Percentiles rank a stretch among this genome's conserved stretches.
Evolutionary conservation across 768 basidiomycete species (phyloP).

Genomic region (Tylopilus rubrobrunneus): DNA sequence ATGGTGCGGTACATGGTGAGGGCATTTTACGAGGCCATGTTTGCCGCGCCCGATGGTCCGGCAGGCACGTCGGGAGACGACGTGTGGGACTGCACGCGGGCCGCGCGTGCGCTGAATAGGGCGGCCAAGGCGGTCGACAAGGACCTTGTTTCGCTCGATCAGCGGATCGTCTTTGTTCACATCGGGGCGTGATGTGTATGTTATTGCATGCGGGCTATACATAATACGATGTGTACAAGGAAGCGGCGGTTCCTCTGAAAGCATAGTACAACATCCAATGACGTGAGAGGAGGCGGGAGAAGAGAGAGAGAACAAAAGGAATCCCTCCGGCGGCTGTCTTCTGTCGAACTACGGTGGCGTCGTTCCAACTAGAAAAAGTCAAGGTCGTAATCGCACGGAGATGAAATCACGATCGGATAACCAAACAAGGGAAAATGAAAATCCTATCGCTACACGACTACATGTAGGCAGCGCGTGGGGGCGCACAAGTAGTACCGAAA

Average conservation of each 20-base stretch:
- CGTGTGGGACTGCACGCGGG: constrained; percentile 12
- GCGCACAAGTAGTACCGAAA: not conserved
- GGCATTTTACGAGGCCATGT: constrained; percentile 22
- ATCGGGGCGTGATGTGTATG: constrained; percentile 13
- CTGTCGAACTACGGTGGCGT: not conserved
- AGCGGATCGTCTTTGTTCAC: constrained; percentile 27
- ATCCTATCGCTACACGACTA: constrained; percentile 7
- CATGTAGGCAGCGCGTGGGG: not conserved
- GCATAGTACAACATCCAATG: too few relatives aligned
- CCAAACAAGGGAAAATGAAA: not conserved
- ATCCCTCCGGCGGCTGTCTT: not conserved
- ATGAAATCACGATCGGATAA: not conserved
- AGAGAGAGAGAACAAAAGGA: not conserved
- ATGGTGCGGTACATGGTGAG: constrained; percentile 20
- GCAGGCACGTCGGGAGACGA: not conserved
- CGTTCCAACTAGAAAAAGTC: not conserved
- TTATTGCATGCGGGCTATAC: too few relatives aligned
- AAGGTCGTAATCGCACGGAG: not conserved
- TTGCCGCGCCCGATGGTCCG: not conserved
- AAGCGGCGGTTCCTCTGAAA: too few relatives aligned
- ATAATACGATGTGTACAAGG: too few relatives aligned
- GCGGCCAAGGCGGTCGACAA: constrained; percentile 22
- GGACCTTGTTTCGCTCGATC: constrained; percentile 19
- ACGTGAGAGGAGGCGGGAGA: too few relatives aligned
- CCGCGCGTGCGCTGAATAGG: constrained; percentile 18